Evolutionary conservation across 352 stramenopile genomes (phyloP), one percentile per base, ranked within the genome.

Genomic region (Phytophthora sansomeana): DNA sequence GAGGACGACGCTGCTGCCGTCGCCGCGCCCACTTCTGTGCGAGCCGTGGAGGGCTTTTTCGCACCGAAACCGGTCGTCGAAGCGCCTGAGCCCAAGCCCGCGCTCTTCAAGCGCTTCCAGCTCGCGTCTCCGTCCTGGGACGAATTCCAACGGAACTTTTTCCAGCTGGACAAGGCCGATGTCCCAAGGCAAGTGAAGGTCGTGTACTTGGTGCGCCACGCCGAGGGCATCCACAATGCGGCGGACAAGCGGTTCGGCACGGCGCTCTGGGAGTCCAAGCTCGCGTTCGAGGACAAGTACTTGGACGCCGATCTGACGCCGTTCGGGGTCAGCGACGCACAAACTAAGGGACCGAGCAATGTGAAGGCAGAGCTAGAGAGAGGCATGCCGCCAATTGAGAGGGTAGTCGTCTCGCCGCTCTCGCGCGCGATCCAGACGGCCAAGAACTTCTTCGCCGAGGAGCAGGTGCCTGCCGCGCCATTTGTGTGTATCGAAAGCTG

Each of bases 161-260:
- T 36, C 11, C 58, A 75, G 17, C 52, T 72, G 16, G 52, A 70
- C 35, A 72, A 66, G 41, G 44, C n/a, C 16, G 53, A 16, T 33
- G 53, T 52, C 26, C 33, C 46, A 32, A 67, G 59, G 28, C 62
- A 72, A 24, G 50, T 90, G 54, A 94, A 92, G 67, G 83, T 90
- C 52, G 61, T 92, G 17, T 93, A 92, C 74, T 75, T 92, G n/a
- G 74, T 94, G 53, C 82, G 86, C 21, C 86, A 93, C 46, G 84
- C 79, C 24, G 78, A 94, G 59, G 86, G 83, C n/a, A 74, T 69
- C 46, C 83, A 94, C 68, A 94, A 94, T 57, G 80, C 75, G 5
- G 74, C 78, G 4, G 78, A 86, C 59, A 69, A 77, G 1, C 67
- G 84, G 50, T 70, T 80, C 16, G 83, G 85, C 29, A 72, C 74